Conservation (phyloP, 768 basidiomycete species). For the Vararia minispora region DNA sequence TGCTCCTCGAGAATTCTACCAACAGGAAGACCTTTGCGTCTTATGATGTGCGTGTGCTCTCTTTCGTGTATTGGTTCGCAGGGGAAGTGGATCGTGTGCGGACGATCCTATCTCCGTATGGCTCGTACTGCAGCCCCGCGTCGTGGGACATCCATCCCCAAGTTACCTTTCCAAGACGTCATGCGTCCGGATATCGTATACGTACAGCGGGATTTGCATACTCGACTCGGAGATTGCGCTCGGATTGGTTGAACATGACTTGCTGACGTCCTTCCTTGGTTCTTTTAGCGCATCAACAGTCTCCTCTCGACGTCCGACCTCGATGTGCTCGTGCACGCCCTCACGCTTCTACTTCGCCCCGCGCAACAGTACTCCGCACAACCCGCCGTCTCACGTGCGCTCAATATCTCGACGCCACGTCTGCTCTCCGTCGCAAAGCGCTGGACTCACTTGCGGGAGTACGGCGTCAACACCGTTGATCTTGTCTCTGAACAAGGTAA, state of each 20-base stretch:
- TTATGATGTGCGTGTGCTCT: conserved; percentile 73
- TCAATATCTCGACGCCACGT: conserved; percentile 73
- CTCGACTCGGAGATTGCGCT: too few relatives aligned
- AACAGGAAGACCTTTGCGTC: conserved; percentile 94
- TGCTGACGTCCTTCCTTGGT: too few relatives aligned
- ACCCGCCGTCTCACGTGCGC: conserved; percentile 69
- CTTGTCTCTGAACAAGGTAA: conserved; percentile 47
- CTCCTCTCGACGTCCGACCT: conserved; percentile 83
- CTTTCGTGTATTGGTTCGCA: conserved; percentile 4
- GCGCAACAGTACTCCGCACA: conserved; percentile 91
- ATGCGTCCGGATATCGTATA: too few relatives aligned
- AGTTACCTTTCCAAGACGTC: too few relatives aligned
- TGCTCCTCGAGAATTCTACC: conserved; percentile 94
- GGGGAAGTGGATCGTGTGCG: too few relatives aligned
- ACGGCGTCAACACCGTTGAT: conserved; percentile 66
- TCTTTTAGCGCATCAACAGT: conserved; percentile 71
- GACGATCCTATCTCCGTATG: too few relatives aligned
- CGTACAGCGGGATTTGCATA: too few relatives aligned
- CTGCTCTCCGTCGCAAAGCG: conserved; percentile 76
- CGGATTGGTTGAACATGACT: too few relatives aligned
- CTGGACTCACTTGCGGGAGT: conserved; percentile 76
- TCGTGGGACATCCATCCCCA: too few relatives aligned
- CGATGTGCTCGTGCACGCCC: conserved; percentile 72
- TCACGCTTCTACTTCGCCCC: conserved; percentile 83
- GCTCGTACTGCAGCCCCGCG: too few relatives aligned